These are phyloP conservation scores for Dactylellina parvicollis DNA, from an alignment of 2,329 filamentous ascomycete genomes.

Conservation along the genomic window DNA sequence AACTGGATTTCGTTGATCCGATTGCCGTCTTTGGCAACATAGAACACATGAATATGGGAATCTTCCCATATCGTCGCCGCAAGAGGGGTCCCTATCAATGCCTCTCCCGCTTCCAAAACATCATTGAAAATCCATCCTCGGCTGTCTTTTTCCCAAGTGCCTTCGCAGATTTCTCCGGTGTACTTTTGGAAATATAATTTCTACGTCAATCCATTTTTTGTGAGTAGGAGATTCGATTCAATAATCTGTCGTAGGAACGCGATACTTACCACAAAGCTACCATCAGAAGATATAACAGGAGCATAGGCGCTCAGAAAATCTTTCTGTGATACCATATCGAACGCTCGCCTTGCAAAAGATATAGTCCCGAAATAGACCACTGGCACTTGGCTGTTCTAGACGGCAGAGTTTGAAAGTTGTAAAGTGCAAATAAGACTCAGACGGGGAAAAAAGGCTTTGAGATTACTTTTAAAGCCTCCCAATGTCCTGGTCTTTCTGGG, in stretches of 20 bases:
- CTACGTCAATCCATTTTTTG: neutral
- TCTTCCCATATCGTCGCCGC: constrained; percentile 11
- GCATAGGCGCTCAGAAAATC: neutral
- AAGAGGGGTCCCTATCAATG: constrained; percentile 3
- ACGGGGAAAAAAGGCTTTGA: no score
- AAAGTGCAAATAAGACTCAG: no score
- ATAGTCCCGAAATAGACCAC: no score
- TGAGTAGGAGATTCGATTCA: no score
- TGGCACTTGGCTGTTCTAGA: no score
- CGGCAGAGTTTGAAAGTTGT: no score
- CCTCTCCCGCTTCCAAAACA: neutral
- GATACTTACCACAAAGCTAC: constrained; percentile 17
- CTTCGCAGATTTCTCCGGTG: constrained; percentile 10
- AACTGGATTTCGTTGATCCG: neutral
- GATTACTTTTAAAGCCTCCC: no score
- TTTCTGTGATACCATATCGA: no score
- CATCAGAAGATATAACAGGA: neutral
- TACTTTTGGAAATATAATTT: constrained; percentile 18
- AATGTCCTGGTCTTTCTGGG: no score
- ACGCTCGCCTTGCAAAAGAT: no score
- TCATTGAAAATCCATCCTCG: neutral
- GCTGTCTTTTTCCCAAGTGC: constrained; percentile 1
- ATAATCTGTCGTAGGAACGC: no score
- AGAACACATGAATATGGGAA: neutral
- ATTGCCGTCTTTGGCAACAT: neutral